Conservation (phyloP, 2,329 filamentous ascomycete species). For the Parastagonospora avenae region DNA sequence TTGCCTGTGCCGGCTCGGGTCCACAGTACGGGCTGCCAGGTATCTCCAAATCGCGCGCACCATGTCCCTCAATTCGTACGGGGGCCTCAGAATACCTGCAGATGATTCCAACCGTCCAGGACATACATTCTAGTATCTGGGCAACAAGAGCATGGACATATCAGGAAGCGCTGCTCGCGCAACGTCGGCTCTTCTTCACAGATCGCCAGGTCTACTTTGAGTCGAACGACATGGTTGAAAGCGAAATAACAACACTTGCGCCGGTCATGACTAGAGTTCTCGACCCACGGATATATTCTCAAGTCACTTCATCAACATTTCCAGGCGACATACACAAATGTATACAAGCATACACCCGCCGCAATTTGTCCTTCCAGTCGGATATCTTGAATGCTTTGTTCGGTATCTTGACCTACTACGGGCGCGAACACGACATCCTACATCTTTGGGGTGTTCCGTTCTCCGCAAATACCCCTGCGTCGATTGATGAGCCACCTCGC, state of each 20-base stretch:
- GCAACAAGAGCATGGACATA: slow-evolving; percentile 4
- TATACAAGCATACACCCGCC: neutral
- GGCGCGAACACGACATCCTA: neutral
- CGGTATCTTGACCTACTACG: neutral
- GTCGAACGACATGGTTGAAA: neutral
- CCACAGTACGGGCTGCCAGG: slow-evolving; percentile 2
- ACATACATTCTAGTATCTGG: neutral
- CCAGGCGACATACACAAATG: neutral
- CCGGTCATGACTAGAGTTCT: neutral
- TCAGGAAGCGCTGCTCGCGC: neutral
- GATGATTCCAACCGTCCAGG: slow-evolving; percentile 1
- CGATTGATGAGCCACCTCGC: neutral
- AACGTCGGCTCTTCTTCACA: neutral
- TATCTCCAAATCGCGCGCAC: neutral
- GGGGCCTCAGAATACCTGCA: neutral
- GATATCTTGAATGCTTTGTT: slow-evolving; percentile 1
- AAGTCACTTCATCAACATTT: neutral
- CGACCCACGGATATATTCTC: neutral
- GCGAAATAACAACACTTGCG: neutral
- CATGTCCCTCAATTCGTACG: neutral
- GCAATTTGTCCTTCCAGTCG: neutral
- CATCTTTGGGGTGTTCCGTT: slow-evolving; percentile 1
- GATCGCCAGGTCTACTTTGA: slow-evolving; percentile 2
- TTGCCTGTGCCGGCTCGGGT: neutral
- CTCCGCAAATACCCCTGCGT: neutral